Evolutionary conservation across 2,329 filamentous ascomycete species (phyloP), one percentile per base, ranked within the genome.

Genomic region (Aspergillus caelatus): DNA sequence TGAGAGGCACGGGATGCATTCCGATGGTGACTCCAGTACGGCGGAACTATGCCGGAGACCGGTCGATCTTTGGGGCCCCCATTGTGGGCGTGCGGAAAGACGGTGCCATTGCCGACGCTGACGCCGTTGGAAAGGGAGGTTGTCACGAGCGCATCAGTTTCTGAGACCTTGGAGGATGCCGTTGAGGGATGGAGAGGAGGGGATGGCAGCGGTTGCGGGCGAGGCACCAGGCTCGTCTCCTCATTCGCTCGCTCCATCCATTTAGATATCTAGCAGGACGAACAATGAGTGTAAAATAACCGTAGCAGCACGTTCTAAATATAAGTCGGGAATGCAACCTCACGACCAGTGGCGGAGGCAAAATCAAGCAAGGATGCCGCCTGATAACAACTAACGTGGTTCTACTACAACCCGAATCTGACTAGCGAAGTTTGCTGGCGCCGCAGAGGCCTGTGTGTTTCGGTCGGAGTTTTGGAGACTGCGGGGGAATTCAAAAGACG

Each of bases 11-110:
- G 78, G 23, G 80, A 82, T 21, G 73, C 64, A 58, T 76, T 74
- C 55, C 80, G 77, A 58, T 77, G 74, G 59, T 82, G 80, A 28
- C 75, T 74, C 81, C 81, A 83, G 65, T 82, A 82, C 11, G 80
- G 80, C 23, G 81, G 81, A 39, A 78, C 70, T 65, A 78, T 71
- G 32, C 71, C 71, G 41, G 77, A 78, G 26, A 70, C 60, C 9
- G 72, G 68, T 26, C 70, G 70, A 46, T 71, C 68, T 55, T 70
- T 69, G 45, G n/a, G 67, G 66, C n/a, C 67, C 58, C 23, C 66
- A 65, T 58, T 68, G 62, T 16, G 65, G 50, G 54, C 61, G 48
- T 59, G 66, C 46, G 61, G 68, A 54, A 43, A 55, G 45, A 59
- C 41, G 28, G 65, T 60, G 54, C 57, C 67, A 65, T 69, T 65